These are phyloP conservation scores for Aspergillus haitiensis DNA, from an alignment of 495 filamentous ascomycete genomes.

Conservation along the genomic window DNA sequence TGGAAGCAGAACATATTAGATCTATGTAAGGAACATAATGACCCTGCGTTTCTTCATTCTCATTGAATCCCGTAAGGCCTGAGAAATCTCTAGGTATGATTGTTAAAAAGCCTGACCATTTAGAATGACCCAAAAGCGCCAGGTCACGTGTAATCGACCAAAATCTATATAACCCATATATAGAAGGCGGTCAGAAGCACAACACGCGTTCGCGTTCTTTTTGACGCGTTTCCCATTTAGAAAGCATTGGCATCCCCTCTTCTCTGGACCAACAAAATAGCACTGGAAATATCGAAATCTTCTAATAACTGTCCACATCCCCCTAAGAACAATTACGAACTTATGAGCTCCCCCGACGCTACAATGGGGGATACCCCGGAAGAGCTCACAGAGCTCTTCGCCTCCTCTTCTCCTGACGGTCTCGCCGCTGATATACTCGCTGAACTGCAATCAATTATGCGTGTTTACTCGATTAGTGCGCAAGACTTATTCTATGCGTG, in stretches of 20 bases:
- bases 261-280: too few species aligned
- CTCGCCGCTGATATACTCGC: slow-evolving; percentile 69
- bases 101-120: too few species aligned
- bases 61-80: too few species aligned
- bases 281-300: background rate
- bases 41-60: too few species aligned
- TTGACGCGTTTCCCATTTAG: background rate
- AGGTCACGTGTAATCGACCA: background rate
- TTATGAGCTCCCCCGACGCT: slow-evolving; percentile 8
- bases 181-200: background rate
- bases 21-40: too few species aligned
- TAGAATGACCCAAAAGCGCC: background rate
- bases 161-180: background rate
- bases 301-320: background rate
- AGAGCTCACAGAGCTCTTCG: slow-evolving; percentile 72
- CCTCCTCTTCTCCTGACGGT: slow-evolving; percentile 49
- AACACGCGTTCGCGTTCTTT: background rate
- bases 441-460: slow-evolving; percentile 82
- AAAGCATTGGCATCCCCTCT: background rate
- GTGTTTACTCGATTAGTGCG: slow-evolving; percentile 69
- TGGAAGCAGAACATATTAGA: too few species aligned
- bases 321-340: background rate
- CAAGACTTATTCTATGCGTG: slow-evolving; percentile 96
- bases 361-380: slow-evolving; percentile 29
- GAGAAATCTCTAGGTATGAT: too few species aligned